Base-by-base conservation (phyloP, 2,329 filamentous ascomycete genomes). In the Didymella arachidicola region DNA sequence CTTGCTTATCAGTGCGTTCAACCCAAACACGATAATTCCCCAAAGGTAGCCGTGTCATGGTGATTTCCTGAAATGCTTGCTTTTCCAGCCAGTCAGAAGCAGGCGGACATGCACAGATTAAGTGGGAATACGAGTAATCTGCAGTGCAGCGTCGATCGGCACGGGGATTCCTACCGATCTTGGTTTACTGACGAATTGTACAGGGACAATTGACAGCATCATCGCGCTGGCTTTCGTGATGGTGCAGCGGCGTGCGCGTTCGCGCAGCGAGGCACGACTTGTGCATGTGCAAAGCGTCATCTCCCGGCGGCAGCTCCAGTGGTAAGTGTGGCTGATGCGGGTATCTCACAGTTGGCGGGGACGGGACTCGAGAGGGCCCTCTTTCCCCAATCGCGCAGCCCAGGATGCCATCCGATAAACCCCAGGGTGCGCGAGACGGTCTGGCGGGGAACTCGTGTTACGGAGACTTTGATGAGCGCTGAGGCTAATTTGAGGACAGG, bases 171-270 rank as follows among this genome's bases (percentile, higher is more conserved):
- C 53, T 56, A 62, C 52, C 47, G 48, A 62, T 47, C 52, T 48
- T 39, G 53, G 41, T 47, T 62, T 46, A 53, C 65, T 70, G 60
- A 69, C 66, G 44, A 62, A 48, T 50, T 57, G 41, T 42, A 54
- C 68, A 89, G 88, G 80, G 56, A 89, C 90, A 0, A 85, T 95
- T 43, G 77, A 82, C 36, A 88, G 87, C 57, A 78, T 93, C 16
- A 82, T 89, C 18, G 83, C 87, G 16, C 83, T 91, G 3, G 87
- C 88, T 0, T 86, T 83, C 62, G 76, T 84, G 8, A 81, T 92
- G 30, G 81, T 94, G 62, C 87, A 86, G 26, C 84, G 86, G 61
- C 74, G 76, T 53, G 79, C 78, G 60, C 78, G 77, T 56, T 79
- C 78, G 60, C 78, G 77, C 57, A 76, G 68, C 46, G 62, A 60